These are phyloP conservation scores for Euphrasia arctica DNA, from an alignment of 305 asterid species.

Conservation along the genomic window DNA sequence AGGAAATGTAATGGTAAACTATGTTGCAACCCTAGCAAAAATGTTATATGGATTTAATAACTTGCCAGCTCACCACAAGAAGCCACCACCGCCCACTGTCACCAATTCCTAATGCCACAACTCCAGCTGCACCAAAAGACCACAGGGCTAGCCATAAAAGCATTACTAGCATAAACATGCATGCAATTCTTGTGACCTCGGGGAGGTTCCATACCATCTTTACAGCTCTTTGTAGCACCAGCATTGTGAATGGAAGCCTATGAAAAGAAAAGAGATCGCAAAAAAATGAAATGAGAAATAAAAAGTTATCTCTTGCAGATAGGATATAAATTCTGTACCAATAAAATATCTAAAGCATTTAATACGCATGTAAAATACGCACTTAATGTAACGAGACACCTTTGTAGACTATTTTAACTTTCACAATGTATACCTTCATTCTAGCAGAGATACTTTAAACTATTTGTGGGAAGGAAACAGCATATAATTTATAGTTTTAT, in stretches of 20 bases:
- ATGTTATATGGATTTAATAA: slow-evolving; percentile 52
- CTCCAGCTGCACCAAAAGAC: slow-evolving; percentile 98
- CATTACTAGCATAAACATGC: slow-evolving; percentile 77
- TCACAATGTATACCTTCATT: neutral
- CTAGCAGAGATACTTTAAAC: neutral
- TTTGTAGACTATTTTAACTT: too few relatives aligned
- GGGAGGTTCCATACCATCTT: slow-evolving; percentile 85
- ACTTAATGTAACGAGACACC: neutral
- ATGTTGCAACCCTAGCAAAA: slow-evolving; percentile 21
- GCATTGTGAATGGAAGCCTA: slow-evolving; percentile 98
- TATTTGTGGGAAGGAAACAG: neutral
- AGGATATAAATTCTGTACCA: too few relatives aligned
- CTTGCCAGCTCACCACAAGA: slow-evolving; percentile 99
- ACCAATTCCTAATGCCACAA: slow-evolving; percentile 78
- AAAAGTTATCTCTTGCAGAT: neutral
- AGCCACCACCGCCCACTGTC: slow-evolving; percentile 97
- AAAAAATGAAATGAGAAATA: slow-evolving; percentile 11
- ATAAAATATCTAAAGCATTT: neutral
- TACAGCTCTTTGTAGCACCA: slow-evolving; percentile 86
- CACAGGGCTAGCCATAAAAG: slow-evolving; percentile 87
- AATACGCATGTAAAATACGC: neutral
- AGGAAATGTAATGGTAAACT: slow-evolving; percentile 13
- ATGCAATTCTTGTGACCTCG: slow-evolving; percentile 70
- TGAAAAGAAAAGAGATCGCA: slow-evolving; percentile 24
- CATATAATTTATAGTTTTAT: neutral